Conservation (phyloP, 2,329 filamentous ascomycete species). For the Monosporascus sp. region DNA sequence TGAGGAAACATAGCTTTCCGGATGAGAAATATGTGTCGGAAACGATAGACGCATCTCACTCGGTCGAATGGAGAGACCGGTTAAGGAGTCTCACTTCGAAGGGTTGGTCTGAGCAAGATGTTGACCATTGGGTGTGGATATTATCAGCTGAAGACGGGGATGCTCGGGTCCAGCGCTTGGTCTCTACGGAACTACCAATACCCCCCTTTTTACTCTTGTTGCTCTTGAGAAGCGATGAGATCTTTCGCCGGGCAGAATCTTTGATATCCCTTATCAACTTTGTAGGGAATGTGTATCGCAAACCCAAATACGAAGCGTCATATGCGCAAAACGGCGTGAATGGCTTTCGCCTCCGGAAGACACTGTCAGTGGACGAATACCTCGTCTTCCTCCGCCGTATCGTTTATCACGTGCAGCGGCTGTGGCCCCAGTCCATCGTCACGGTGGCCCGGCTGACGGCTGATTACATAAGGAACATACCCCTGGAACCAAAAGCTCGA, state of each 20-base stretch:
- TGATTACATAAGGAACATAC: constrained; percentile 23
- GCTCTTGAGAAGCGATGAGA: constrained; percentile 29
- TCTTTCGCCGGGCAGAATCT: constrained; percentile 23
- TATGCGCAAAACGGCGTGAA: neutral
- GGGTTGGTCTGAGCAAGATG: constrained; percentile 27
- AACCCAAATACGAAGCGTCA: neutral
- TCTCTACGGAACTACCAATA: constrained; percentile 26
- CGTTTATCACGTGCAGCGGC: constrained; percentile 14
- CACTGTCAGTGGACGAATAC: constrained; percentile 15
- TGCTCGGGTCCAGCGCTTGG: constrained; percentile 28
- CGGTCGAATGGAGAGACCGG: constrained; percentile 23
- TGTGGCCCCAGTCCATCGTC: constrained; percentile 24
- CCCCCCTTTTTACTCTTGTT: constrained; percentile 35
- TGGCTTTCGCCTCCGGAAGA: neutral
- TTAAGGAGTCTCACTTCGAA: constrained; percentile 25
- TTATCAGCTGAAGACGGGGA: constrained; percentile 30
- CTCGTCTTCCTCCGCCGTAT: constrained; percentile 20
- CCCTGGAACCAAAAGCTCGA: constrained; percentile 7
- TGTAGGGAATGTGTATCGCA: constrained; percentile 11
- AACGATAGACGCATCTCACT: constrained; percentile 10
- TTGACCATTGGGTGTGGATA: constrained; percentile 38
- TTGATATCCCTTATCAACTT: constrained; percentile 29
- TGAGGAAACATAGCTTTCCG: constrained; percentile 16
- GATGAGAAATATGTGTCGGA: constrained; percentile 11
- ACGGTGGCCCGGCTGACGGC: constrained; percentile 24